phyloP scores from a whole-genome alignment of 352 stramenopile genomes.

The Globisporangium splendens region DNA sequence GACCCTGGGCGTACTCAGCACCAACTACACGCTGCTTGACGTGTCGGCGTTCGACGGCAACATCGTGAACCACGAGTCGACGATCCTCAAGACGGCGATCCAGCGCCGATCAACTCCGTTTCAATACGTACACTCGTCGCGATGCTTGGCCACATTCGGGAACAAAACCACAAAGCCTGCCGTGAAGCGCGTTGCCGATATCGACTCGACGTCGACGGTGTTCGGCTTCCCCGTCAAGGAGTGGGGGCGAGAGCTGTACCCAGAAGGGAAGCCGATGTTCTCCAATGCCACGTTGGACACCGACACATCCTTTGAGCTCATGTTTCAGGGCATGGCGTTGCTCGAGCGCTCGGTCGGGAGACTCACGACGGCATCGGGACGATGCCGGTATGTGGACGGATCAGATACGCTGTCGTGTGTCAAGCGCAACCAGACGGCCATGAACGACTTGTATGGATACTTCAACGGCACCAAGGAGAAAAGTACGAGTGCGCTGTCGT shows the following conservation, averaged over 20 bases:
- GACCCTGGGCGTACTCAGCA: slow-evolving; percentile 6
- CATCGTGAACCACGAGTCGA: slow-evolving; percentile 8
- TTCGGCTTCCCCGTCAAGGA: slow-evolving; percentile 25
- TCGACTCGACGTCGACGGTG: slow-evolving; percentile 20
- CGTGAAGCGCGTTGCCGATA: slow-evolving; percentile 12
- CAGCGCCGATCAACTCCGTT: slow-evolving; percentile 11
- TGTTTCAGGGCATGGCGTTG: slow-evolving; percentile 25
- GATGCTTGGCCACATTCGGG: background rate
- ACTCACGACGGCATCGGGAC: slow-evolving; percentile 2
- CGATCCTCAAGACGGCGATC: slow-evolving; percentile 19
- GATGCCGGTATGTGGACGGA: slow-evolving; percentile 9
- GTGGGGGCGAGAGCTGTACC: slow-evolving; percentile 23
- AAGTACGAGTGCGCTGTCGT: slow-evolving; percentile 1
- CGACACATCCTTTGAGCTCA: slow-evolving; percentile 21
- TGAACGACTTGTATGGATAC: slow-evolving; percentile 16
- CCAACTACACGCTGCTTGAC: background rate
- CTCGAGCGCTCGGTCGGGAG: slow-evolving; percentile 16
- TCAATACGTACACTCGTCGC: background rate
- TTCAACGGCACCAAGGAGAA: slow-evolving; percentile 18
- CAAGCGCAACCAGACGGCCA: background rate
- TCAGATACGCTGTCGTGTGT: background rate
- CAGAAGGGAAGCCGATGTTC: slow-evolving; percentile 1
- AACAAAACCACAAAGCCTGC: background rate
- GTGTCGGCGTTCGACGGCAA: background rate
- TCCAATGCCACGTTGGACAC: slow-evolving; percentile 8